A percentile compares a stretch with the other conserved stretches of the same genome.
Conservation (phyloP, 1,139 yeast species). For the Kazachstania sp. region DNA sequence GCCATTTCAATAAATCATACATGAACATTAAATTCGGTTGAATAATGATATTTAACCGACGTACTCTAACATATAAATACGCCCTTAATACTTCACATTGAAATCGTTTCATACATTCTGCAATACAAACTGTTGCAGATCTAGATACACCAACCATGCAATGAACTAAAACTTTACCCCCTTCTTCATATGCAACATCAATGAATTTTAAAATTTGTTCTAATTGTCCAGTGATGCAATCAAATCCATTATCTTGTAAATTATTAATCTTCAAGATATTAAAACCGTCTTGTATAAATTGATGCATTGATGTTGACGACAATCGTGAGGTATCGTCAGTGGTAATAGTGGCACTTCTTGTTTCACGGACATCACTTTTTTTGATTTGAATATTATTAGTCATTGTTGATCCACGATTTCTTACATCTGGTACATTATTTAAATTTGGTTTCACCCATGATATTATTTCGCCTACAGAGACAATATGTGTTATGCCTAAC, state of each 20-base stretch:
- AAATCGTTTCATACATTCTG: constrained; percentile 74
- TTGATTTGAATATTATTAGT: background rate
- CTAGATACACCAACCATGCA: constrained; percentile 90
- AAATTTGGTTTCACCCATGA: constrained; percentile 41
- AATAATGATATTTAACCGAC: constrained; percentile 77
- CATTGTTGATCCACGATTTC: constrained; percentile 15
- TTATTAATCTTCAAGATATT: constrained; percentile 33
- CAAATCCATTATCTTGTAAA: constrained; percentile 46
- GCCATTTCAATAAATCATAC: constrained; percentile 78
- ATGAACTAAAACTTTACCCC: constrained; percentile 60
- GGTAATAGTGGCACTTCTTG: constrained; percentile 2
- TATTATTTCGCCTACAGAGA: constrained; percentile 83
- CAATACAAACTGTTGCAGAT: constrained; percentile 84
- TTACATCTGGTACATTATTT: constrained; percentile 4
- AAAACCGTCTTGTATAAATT: constrained; percentile 29
- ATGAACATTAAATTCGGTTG: constrained; percentile 84
- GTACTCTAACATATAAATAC: constrained; percentile 70
- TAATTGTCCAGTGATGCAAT: constrained; percentile 38
- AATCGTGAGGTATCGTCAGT: constrained; percentile 12
- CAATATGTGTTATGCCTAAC: constrained; percentile 64
- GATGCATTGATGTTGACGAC: background rate
- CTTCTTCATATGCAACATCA: constrained; percentile 33
- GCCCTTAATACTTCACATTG: constrained; percentile 61
- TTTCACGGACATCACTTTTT: background rate
- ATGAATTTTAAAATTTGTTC: constrained; percentile 38